These are phyloP conservation scores for Globisporangium spiculum DNA, from an alignment of 352 stramenopile species.

Conservation along the genomic window DNA sequence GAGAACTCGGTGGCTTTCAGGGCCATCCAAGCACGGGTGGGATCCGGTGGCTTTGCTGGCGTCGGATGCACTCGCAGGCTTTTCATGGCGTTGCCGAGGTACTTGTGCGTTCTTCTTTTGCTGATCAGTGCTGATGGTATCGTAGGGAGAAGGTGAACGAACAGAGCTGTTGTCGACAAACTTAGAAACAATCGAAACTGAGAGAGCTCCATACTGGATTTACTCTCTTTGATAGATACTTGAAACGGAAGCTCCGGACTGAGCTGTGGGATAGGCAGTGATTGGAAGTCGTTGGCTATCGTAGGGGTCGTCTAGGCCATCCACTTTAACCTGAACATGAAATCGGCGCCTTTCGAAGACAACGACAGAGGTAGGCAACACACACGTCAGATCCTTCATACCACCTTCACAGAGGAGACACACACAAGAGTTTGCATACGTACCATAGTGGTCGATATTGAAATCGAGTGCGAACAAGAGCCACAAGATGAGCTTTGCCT, in stretches of 20 bases:
- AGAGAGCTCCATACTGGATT: not conserved
- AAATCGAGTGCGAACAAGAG: slow-evolving; percentile 1
- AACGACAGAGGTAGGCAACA: not conserved
- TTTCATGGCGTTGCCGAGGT: not conserved
- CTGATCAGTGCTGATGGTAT: too few relatives aligned
- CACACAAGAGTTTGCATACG: not conserved
- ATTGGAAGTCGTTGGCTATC: not conserved
- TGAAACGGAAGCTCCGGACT: not conserved
- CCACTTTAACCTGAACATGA: not conserved
- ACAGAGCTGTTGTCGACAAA: not conserved
- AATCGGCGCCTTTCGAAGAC: not conserved
- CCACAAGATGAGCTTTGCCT: slow-evolving; percentile 1
- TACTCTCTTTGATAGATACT: not conserved
- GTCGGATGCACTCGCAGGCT: not conserved
- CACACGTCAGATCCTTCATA: not conserved
- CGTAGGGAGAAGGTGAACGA: too few relatives aligned
- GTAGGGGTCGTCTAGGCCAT: not conserved
- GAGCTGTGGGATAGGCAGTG: not conserved
- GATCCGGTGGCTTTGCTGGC: not conserved
- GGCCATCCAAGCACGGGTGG: not conserved
- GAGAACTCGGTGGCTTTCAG: too few relatives aligned
- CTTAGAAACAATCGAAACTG: not conserved
- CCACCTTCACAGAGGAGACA: too few relatives aligned
- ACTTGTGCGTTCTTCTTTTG: not conserved
- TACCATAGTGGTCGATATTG: not conserved